A percentile compares a stretch with the other conserved stretches of the same genome.
These are phyloP conservation scores for Russula sp. DNA, from an alignment of 768 basidiomycete genomes.

Conservation along the genomic window DNA sequence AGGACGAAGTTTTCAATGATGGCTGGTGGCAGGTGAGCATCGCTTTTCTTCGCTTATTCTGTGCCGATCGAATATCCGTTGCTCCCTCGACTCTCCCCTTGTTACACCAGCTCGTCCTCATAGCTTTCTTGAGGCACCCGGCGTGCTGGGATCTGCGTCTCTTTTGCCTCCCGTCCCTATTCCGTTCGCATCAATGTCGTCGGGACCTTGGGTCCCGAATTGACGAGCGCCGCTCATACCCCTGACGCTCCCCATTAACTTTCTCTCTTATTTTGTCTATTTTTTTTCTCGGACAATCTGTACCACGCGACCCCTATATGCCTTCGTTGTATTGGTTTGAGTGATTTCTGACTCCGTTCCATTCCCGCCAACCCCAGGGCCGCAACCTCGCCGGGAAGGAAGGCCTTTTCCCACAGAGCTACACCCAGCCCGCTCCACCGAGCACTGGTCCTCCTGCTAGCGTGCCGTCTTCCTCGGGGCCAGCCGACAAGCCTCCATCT, in stretches of 20 bases:
- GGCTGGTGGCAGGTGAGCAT: conserved; percentile 88
- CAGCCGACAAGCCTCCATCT: not conserved
- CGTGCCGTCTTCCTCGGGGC: not conserved
- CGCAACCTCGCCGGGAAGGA: conserved; percentile 74
- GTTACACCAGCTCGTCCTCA: conserved; percentile 4
- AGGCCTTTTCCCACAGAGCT: conserved; percentile 91
- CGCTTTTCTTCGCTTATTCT: not conserved
- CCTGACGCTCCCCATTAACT: not conserved
- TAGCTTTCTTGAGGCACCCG: conserved; percentile 10
- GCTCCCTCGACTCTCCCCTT: not conserved
- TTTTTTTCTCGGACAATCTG: not conserved
- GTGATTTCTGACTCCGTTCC: conserved; percentile 13
- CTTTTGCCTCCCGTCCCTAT: not conserved
- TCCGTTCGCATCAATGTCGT: not conserved
- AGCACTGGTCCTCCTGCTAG: conserved; percentile 20
- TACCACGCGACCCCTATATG: conserved; percentile 6
- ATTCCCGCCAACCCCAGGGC: conserved; percentile 46
- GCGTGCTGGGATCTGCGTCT: not conserved
- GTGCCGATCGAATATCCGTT: not conserved
- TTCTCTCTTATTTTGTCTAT: not conserved
- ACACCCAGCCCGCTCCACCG: conserved; percentile 50
- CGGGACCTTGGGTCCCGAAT: not conserved
- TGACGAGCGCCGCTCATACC: not conserved
- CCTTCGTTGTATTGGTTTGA: conserved; percentile 28
- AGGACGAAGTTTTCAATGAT: conserved; percentile 88